Percentiles rank a stretch among this genome's conserved stretches.
phyloP scores from a whole-genome alignment of 176 grass and related monocot genomes.

The Phoenix dactylifera region DNA sequence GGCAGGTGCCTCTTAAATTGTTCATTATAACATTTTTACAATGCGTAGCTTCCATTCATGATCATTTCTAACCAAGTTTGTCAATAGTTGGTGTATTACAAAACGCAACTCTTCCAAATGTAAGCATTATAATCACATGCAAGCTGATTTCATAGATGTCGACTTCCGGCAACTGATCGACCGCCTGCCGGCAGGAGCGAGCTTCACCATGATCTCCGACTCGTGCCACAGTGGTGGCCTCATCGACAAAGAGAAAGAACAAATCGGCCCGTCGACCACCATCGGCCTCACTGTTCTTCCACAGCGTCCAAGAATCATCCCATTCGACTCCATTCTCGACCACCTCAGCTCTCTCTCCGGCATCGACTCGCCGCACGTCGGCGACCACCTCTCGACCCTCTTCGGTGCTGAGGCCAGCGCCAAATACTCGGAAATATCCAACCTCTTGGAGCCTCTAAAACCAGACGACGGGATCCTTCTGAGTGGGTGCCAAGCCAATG shows the following conservation, averaged over 20 bases:
- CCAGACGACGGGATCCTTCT: conserved; percentile 57
- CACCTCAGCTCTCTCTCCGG: conserved; percentile 49
- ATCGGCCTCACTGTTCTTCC: neutral
- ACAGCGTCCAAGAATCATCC: conserved; percentile 22
- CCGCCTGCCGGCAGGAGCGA: conserved; percentile 38
- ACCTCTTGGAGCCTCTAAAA: neutral
- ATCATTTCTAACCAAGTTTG: too few relatives aligned
- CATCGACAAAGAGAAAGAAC: conserved; percentile 87
- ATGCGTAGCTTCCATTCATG: too few relatives aligned
- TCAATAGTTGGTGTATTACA: too few relatives aligned
- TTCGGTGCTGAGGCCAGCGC: conserved; percentile 56
- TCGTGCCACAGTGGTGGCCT: conserved; percentile 94
- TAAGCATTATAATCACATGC: neutral
- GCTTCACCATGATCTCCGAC: conserved; percentile 68
- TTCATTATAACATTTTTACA: too few relatives aligned
- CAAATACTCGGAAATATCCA: conserved; percentile 21
- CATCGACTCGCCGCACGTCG: conserved; percentile 37
- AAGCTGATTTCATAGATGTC: conserved; percentile 19
- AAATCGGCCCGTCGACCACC: conserved; percentile 50
- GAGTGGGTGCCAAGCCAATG: conserved; percentile 69
- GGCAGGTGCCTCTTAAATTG: too few relatives aligned
- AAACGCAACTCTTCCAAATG: too few relatives aligned
- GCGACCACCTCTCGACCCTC: conserved; percentile 51
- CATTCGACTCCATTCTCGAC: conserved; percentile 29
- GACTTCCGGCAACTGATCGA: conserved; percentile 73